Evolutionary conservation across 768 basidiomycete species (phyloP), one percentile per base, ranked within the genome.

Genomic region (Auriculariales sp.): DNA sequence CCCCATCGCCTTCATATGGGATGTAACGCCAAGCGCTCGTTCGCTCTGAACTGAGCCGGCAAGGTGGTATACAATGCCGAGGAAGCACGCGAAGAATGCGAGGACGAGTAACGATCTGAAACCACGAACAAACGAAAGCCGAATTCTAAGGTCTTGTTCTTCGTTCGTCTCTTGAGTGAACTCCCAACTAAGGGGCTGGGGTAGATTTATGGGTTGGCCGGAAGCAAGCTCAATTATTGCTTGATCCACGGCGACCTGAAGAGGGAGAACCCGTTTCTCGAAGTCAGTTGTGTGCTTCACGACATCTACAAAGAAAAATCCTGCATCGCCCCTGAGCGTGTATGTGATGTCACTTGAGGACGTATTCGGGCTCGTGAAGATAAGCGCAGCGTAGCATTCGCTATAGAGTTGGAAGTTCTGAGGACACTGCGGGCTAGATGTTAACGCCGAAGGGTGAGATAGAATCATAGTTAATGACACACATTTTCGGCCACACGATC

Each of bases 1-100:
- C 6, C 86, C 86, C 86, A 89, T 88, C 2, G 76, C 83, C 58
- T 81, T 80, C 71, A 88, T 75, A 58, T 88, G 83, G 6, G 74
- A 65, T 0, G 86, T 85, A 28, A 88, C 60, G 14, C 73, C 62
- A 48, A 67, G 71, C 0, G 84, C 78, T 34, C 83, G 70, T 60
- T 89, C 86, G 4, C 69, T 71, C 11, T 78, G 67, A 36, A 83
- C 74, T 6, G 79, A 71, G 2, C 84, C 86, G 11, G 85, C 81
- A 2, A 86, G 71, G 54, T 89, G 86, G 58, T 88, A 88, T 0
- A 78, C 70, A 36, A 88, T 80, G 22, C 84, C 84, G 29, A 84
- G 64, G 61, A 75, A 88, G 49, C 74, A 73, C 12, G 87, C 64
- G 56, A 85, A 87, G 25, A 86, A 65, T 14, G 81, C 80, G 5